Percentiles rank a stretch among this genome's conserved stretches.
Evolutionary conservation across 768 basidiomycete genomes (phyloP).

Genomic region (Termitomyces sp.): DNA sequence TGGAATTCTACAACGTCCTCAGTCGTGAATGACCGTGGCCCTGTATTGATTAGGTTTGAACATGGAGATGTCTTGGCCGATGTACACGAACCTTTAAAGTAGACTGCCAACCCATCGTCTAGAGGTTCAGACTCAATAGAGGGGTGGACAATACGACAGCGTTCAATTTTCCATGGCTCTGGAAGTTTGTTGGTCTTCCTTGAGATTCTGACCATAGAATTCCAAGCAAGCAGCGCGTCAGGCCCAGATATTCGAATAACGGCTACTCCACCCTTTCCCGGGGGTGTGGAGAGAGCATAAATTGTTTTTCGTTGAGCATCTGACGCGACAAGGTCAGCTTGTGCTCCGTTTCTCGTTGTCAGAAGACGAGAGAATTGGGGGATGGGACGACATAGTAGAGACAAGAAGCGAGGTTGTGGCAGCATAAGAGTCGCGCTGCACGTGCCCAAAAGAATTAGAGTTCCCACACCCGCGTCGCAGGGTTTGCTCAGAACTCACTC

Average conservation of each 20-base stretch:
- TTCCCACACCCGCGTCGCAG: constrained; percentile 10
- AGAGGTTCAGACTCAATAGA: constrained; percentile 48
- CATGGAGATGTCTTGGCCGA: background rate
- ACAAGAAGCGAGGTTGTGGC: background rate
- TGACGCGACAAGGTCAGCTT: constrained; percentile 24
- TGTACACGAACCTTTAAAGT: constrained; percentile 61
- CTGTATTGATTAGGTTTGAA: constrained; percentile 31
- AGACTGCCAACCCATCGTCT: constrained; percentile 81
- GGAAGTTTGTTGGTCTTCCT: constrained; percentile 29
- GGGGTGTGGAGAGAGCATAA: constrained; percentile 84
- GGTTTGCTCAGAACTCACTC: background rate
- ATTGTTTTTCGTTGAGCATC: constrained; percentile 70
- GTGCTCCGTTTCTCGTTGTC: background rate
- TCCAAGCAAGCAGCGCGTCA: constrained; percentile 60
- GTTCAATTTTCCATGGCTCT: constrained; percentile 63
- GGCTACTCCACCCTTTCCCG: constrained; percentile 81
- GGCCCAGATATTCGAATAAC: constrained; percentile 84
- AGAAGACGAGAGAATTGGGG: background rate
- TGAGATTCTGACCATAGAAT: constrained; percentile 40
- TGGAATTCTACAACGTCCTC: constrained; percentile 84
- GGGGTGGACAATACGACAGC: constrained; percentile 68
- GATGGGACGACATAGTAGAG: background rate
- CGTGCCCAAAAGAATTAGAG: background rate
- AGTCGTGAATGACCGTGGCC: constrained; percentile 78
- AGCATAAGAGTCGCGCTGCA: background rate